Evolutionary conservation across 2,329 filamentous ascomycete genomes (phyloP).

Genomic region (Trichoderma brevicompactum): DNA sequence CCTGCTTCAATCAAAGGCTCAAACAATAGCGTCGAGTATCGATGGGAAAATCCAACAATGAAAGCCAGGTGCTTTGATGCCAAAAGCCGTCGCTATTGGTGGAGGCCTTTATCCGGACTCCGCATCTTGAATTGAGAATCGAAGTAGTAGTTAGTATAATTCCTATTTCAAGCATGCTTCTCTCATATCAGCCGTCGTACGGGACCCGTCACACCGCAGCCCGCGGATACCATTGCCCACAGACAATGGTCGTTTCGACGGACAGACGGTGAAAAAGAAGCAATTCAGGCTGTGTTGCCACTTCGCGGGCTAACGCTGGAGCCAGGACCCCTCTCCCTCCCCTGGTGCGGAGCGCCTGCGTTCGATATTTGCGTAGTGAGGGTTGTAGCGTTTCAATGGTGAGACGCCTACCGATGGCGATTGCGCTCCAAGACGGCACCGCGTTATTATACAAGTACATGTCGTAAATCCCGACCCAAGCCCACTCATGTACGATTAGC

Average conservation of each 20-base stretch:
- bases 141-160: too few species aligned
- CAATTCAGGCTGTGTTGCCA: conserved; percentile 19
- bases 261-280: neutral
- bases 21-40: neutral
- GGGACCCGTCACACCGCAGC: conserved; percentile 4
- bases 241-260: conserved; percentile 21
- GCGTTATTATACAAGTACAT: neutral
- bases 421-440: neutral
- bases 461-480: conserved; percentile 2
- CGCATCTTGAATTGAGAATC: neutral
- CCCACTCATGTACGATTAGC: neutral
- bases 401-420: conserved; percentile 26
- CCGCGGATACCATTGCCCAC: conserved; percentile 14
- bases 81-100: neutral
- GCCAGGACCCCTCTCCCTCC: neutral
- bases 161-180: too few species aligned
- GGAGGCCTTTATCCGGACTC: neutral
- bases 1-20: neutral
- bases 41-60: neutral
- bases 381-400: conserved; percentile 29
- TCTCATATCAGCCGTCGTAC: too few species aligned
- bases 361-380: conserved; percentile 26
- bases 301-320: conserved; percentile 9
- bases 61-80: neutral
- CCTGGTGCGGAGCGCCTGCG: conserved; percentile 20